Conservation (phyloP, 768 basidiomycete genomes). For the Podaxis sp. region DNA sequence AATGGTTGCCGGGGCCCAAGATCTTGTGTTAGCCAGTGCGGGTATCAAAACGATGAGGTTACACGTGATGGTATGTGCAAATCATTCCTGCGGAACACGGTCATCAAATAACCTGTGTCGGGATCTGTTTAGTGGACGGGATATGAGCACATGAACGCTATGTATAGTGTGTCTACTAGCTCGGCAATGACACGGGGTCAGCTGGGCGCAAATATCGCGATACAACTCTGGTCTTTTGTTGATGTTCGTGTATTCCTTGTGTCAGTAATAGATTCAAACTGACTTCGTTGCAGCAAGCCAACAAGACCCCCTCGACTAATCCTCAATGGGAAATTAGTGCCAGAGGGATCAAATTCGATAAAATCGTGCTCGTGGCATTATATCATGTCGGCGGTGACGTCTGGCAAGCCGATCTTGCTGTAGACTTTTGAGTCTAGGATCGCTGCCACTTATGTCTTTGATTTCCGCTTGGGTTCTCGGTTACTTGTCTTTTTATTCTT, state of each 20-base stretch:
- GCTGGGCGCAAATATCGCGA: conserved; percentile 36
- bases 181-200: conserved; percentile 40
- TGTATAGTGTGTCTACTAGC: conserved; percentile 1
- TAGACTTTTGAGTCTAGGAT: conserved; percentile 5
- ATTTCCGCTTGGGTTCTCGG: neutral
- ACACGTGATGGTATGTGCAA: conserved; percentile 13
- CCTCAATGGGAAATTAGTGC: conserved; percentile 11
- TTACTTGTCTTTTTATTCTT: neutral
- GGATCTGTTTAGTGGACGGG: conserved; percentile 15
- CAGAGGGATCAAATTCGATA: conserved; percentile 12
- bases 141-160: conserved; percentile 12
- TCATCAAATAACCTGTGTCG: conserved; percentile 15
- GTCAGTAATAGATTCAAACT: neutral
- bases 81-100: conserved; percentile 9
- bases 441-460: neutral
- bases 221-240: conserved; percentile 13
- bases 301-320: conserved; percentile 15
- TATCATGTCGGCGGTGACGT: conserved; percentile 16
- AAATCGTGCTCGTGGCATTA: conserved; percentile 15
- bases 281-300: neutral
- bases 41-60: conserved; percentile 9
- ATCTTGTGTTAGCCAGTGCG: conserved; percentile 4
- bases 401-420: conserved; percentile 18
- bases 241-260: conserved; percentile 3
- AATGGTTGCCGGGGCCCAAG: conserved; percentile 16